Base-by-base conservation (phyloP, 2,329 filamentous ascomycete genomes). In the Aspergillus latus region DNA sequence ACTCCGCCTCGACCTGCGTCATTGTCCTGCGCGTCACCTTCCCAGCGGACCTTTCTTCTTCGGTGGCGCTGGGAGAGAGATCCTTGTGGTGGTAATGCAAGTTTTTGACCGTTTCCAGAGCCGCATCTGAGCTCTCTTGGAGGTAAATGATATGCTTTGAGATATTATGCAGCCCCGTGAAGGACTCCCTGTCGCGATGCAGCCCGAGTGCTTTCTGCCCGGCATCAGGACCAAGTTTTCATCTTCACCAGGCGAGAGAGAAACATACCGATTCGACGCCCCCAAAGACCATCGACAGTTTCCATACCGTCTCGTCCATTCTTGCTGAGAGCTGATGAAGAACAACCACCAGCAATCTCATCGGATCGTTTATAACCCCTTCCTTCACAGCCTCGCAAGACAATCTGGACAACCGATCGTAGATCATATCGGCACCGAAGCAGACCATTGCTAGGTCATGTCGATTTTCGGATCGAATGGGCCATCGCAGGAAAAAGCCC, bases 111-210 rank as follows among this genome's bases (percentile, higher is more conserved):
- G 49, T 51, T 15, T 42, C 29, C 6, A 51, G 26, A 4, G 37
- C 49, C 6, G 49, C 49, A 7, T 44, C 49, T 8, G 49, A 15
- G 26, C 49, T 43, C 28, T 51, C 49, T 36, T 51, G 49, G 10
- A 51, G 37, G 10, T 30, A 51, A 7, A 51, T 51, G 8, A 43
- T 43, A n/a, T 51, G 49, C 11, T 51, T 51, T 8, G 49, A 29
- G 29, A 51, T 43, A 26, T 51, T 51, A 21, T 44, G 49, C 1
- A 51, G 39, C 5, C 49, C 49, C 3, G 49, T 51, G 7, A 51
- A 51, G 0, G 37, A 44, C 4, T 51, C 49, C 3, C 49, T 42
- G 29, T 51, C 15, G 10, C 26, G 26, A 1, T 21, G 15, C 26
- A 44, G 10, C 7, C 15, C 40, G 8, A 51, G 15, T 10, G 49